Percentiles rank a stretch among this genome's conserved stretches.
phyloP scores from a whole-genome alignment of 148 eudicot species.

The Nyssa sinensis region DNA sequence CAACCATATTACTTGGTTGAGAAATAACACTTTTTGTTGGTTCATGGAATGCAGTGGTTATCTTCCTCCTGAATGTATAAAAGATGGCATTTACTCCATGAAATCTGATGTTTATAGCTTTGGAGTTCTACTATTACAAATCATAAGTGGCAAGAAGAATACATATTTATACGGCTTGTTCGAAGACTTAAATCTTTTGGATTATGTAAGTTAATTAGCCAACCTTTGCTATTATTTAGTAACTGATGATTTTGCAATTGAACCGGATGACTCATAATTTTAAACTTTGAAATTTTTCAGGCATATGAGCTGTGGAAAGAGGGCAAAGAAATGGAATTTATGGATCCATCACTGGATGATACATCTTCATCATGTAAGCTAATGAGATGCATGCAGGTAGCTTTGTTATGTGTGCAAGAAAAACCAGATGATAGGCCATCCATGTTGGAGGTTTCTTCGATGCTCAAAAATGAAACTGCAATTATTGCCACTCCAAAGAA shows the following conservation, averaged over 20 bases:
- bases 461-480: conserved; percentile 34
- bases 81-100: conserved; percentile 32
- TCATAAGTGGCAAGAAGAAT: conserved; percentile 35
- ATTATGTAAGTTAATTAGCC: conserved; percentile 26
- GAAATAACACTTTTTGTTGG: not conserved
- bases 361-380: conserved; percentile 11
- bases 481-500: conserved; percentile 21
- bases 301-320: conserved; percentile 33
- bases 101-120: conserved; percentile 36
- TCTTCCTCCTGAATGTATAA: conserved; percentile 41
- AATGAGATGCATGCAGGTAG: conserved; percentile 32
- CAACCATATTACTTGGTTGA: not conserved
- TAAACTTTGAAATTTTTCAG: conserved; percentile 19
- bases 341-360: conserved; percentile 28
- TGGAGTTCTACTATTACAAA: conserved; percentile 34
- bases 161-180: conserved; percentile 15
- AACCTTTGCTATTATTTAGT: no score
- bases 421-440: conserved; percentile 39
- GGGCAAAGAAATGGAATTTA: conserved; percentile 21
- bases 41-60: conserved; percentile 26
- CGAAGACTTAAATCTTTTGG: conserved; percentile 23
- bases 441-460: conserved; percentile 38
- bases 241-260: no score
- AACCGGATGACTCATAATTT: no score
- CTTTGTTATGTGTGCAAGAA: conserved; percentile 34